Percentiles rank a stretch among this genome's conserved stretches.
phyloP scores from a whole-genome alignment of 108 stramenopile species.

The Mediolabrus comicus region DNA sequence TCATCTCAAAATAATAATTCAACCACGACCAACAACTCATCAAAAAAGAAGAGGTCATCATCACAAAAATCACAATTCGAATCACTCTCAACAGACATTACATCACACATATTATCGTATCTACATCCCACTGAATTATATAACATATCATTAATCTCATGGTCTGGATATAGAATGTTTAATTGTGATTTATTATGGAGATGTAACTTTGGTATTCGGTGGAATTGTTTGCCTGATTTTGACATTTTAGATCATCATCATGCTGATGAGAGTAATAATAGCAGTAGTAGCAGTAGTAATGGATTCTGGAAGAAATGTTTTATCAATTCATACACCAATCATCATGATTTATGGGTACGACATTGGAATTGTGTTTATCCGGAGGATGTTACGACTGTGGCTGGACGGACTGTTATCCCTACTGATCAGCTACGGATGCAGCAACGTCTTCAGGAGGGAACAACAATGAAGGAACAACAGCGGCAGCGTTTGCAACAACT shows the following conservation, averaged over 20 bases:
- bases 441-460: not conserved
- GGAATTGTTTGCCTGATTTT: slow-evolving; percentile 47
- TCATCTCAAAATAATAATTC: not conserved
- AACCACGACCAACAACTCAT: not conserved
- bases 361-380: slow-evolving; percentile 72
- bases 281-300: not conserved
- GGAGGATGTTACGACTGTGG: slow-evolving; percentile 50
- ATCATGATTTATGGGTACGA: slow-evolving; percentile 69
- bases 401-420: slow-evolving; percentile 39
- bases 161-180: slow-evolving; percentile 7
- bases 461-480: not conserved
- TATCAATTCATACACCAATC: slow-evolving; percentile 52
- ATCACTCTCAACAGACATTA: slow-evolving; percentile 8
- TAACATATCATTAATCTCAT: not conserved
- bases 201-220: slow-evolving; percentile 47
- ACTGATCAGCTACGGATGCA: not conserved
- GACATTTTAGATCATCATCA: no score
- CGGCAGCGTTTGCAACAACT: not conserved
- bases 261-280: not conserved
- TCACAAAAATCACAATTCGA: not conserved
- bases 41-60: not conserved
- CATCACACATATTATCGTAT: slow-evolving; percentile 11
- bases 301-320: slow-evolving; percentile 55
- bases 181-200: slow-evolving; percentile 42
- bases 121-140: slow-evolving; percentile 14